A percentile compares a stretch with the other conserved stretches of the same genome.
phyloP scores from a whole-genome alignment of 192 early-diverging fungal species.

The Linnemannia hyalina region DNA sequence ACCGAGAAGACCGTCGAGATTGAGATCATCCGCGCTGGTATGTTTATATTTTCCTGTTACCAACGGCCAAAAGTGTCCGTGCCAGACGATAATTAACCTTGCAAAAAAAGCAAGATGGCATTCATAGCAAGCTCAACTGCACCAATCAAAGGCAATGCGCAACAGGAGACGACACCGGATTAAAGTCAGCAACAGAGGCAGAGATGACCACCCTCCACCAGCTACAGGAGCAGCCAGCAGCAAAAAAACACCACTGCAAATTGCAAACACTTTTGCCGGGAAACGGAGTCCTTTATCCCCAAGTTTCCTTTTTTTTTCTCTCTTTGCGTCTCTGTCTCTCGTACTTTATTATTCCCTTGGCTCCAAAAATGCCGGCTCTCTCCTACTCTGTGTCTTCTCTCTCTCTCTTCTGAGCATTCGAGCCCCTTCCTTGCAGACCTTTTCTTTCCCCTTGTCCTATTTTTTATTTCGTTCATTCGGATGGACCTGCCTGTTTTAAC shows the following conservation, averaged over 20 bases:
- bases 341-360: conserved; percentile 15
- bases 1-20: conserved; percentile 97
- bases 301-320: background rate
- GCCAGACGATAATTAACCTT: background rate
- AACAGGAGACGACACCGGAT: background rate
- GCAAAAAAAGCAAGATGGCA: background rate
- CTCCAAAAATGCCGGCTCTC: conserved; percentile 21
- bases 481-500: background rate
- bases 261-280: background rate
- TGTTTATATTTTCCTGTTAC: conserved; percentile 6
- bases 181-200: background rate
- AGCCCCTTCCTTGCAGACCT: conserved; percentile 18
- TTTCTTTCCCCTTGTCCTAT: background rate
- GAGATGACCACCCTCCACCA: background rate
- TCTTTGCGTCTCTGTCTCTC: background rate
- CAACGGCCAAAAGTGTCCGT: background rate
- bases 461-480: background rate
- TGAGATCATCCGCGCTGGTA: conserved; percentile 97
- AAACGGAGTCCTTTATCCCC: background rate
- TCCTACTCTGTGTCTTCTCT: conserved; percentile 25
- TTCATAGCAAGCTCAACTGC: background rate
- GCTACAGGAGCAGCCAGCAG: background rate
- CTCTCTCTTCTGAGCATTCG: conserved; percentile 22
- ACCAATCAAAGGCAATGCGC: background rate
- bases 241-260: background rate